Evolutionary conservation across 73 alveolate genomes (phyloP).

Genomic region (Paramecium bursaria): DNA sequence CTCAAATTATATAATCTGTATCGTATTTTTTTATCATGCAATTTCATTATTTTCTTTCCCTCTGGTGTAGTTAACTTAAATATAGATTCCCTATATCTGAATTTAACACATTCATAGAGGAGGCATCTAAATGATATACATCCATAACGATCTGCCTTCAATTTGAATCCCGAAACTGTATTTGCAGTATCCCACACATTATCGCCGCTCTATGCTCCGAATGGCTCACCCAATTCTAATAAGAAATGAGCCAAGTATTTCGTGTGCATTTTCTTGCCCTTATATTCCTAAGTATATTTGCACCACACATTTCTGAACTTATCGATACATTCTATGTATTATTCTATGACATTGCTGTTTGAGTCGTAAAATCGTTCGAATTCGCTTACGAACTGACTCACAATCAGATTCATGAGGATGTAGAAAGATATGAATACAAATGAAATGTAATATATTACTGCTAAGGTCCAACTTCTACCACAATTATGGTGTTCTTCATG

Average conservation of each 20-base stretch:
- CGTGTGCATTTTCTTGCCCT: conserved; percentile 42
- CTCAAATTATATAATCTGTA: conserved; percentile 41
- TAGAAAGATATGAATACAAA: neutral
- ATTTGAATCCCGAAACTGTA: conserved; percentile 20
- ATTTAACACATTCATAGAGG: conserved; percentile 24
- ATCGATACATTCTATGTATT: conserved; percentile 26
- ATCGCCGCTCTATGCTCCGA: conserved; percentile 44
- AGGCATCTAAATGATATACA: conserved; percentile 41
- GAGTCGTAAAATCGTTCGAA: conserved; percentile 51
- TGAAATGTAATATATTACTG: conserved; percentile 8
- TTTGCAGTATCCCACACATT: conserved; percentile 60
- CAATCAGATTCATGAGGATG: conserved; percentile 17
- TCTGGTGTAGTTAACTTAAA: conserved; percentile 18
- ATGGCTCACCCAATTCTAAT: conserved; percentile 44
- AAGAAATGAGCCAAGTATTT: conserved; percentile 48
- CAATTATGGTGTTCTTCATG: neutral
- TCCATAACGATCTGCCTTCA: conserved; percentile 27
- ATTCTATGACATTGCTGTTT: conserved; percentile 21
- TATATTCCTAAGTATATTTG: conserved; percentile 27
- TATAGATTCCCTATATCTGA: conserved; percentile 4
- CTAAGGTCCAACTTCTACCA: neutral
- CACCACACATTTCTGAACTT: conserved; percentile 47
- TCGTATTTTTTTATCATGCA: conserved; percentile 28
- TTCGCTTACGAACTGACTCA: conserved; percentile 40
- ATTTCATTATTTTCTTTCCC: conserved; percentile 24